Percentiles rank a stretch among this genome's conserved stretches.
Conservation (phyloP, 2,329 filamentous ascomycete genomes). For the Talaromyces sp. region DNA sequence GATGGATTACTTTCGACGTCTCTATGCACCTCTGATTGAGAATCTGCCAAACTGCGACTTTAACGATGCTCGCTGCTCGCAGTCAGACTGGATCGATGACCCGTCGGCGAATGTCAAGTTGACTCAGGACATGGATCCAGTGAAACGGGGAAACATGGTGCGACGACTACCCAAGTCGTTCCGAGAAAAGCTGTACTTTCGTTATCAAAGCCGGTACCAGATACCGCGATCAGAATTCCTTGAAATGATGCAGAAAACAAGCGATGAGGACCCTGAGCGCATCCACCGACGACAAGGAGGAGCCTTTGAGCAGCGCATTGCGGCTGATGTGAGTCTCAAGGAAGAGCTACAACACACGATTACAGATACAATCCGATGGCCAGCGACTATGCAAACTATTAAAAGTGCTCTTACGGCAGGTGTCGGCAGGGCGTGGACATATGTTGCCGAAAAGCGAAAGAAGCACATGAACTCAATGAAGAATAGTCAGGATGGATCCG, state of each 20-base stretch:
- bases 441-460: constrained; percentile 75
- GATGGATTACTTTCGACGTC: constrained; percentile 81
- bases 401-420: constrained; percentile 84
- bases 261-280: constrained; percentile 62
- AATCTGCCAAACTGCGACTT: constrained; percentile 87
- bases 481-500: constrained; percentile 20
- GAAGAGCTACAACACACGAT: constrained; percentile 72
- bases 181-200: constrained; percentile 85
- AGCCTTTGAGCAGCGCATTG: constrained; percentile 82
- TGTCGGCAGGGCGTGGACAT: constrained; percentile 64
- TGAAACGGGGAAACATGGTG: constrained; percentile 93
- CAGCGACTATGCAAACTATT: constrained; percentile 79
- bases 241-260: constrained; percentile 73
- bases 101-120: constrained; percentile 64
- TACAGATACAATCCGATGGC: constrained; percentile 86
- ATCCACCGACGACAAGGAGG: constrained; percentile 75
- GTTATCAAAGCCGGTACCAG: constrained; percentile 85
- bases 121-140: constrained; percentile 86
- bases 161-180: constrained; percentile 83
- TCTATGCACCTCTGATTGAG: constrained; percentile 86
- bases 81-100: constrained; percentile 62
- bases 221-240: constrained; percentile 83
- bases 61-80: constrained; percentile 59
- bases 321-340: constrained; percentile 65
- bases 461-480: constrained; percentile 53